Evolutionary conservation across 1,139 yeast species (phyloP), one percentile per base, ranked within the genome.

Genomic region (Kodamaea alishanica): DNA sequence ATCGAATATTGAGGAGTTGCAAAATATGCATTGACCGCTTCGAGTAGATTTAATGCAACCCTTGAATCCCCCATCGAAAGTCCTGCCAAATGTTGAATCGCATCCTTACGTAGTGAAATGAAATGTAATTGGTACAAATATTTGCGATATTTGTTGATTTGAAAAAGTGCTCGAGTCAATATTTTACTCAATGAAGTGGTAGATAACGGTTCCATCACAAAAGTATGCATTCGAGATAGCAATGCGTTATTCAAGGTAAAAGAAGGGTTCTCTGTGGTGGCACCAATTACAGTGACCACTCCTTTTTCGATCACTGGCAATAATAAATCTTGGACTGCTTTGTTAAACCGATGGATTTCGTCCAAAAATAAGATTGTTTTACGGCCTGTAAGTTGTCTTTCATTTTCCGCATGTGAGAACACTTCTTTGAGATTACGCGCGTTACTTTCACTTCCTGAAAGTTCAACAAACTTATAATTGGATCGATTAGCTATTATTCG

Each of bases 221-320:
- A 87, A 0, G 94, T 88, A 47, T 92, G 84, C 65, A 95, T 84
- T 46, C 99, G 68, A 9, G 97, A 88, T 26, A 92, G 66, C 36
- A 92, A 63, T 0, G 98, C 97, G 52, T 88, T 85, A 52, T 89
- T 89, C 32, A 92, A 61, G 40, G 86, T 88, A 60, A 92, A 94
- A 24, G 96, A 85, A 1, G 98, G 98, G 55, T 94, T 94, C 58
- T 92, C 98, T 1, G 98, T 92, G 0, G 98, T 94, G 6, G 98
- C 97, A 1, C 98, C 98, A 39, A 92, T 81, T 3, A 84, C 71
- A 0, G 82, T 76, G 6, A 82, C 71, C 6, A 71, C 66, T 0
- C 90, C 89, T 43, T 75, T 70, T 54, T 85, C 95, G 24, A 84
- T 79, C 40, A 79, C 82, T 0, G 88, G 88, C 8, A 85, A 64